Evolutionary conservation across 202 grass and related monocot genomes (phyloP).

Genomic region (Musa balbisiana): DNA sequence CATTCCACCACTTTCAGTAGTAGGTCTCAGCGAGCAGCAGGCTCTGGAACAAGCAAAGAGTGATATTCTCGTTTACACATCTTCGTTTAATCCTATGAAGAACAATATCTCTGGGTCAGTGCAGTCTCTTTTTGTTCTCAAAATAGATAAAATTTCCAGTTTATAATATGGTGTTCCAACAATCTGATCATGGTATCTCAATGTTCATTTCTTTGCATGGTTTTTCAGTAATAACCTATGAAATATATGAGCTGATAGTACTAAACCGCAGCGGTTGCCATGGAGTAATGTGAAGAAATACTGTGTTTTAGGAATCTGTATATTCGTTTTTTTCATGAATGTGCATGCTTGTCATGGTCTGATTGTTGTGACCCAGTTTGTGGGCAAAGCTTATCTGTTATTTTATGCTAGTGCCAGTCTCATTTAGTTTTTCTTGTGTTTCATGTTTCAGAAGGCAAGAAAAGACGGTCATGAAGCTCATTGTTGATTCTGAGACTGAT

Average conservation of each 20-base stretch:
- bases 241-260: not conserved
- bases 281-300: no score
- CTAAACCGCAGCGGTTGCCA: not conserved
- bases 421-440: not conserved
- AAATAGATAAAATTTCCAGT: not conserved
- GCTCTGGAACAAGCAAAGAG: slow-evolving; percentile 58
- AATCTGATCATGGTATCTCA: not conserved
- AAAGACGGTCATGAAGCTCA: slow-evolving; percentile 79
- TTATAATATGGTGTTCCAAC: not conserved
- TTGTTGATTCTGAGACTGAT: slow-evolving; percentile 79
- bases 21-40: slow-evolving; percentile 79
- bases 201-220: not conserved
- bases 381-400: no score
- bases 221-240: not conserved
- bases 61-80: slow-evolving; percentile 79
- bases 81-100: slow-evolving; percentile 90
- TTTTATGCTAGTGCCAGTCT: no score
- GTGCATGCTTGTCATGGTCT: no score
- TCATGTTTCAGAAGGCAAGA: slow-evolving; percentile 53
- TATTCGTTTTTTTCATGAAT: no score
- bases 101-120: slow-evolving; percentile 88
- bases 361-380: no score
- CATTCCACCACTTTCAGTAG: slow-evolving; percentile 78
- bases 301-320: no score
- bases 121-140: not conserved